A percentile compares a stretch with the other conserved stretches of the same genome.
phyloP scores from a whole-genome alignment of 257 asterid genomes.

The Ilex aquifolium region DNA sequence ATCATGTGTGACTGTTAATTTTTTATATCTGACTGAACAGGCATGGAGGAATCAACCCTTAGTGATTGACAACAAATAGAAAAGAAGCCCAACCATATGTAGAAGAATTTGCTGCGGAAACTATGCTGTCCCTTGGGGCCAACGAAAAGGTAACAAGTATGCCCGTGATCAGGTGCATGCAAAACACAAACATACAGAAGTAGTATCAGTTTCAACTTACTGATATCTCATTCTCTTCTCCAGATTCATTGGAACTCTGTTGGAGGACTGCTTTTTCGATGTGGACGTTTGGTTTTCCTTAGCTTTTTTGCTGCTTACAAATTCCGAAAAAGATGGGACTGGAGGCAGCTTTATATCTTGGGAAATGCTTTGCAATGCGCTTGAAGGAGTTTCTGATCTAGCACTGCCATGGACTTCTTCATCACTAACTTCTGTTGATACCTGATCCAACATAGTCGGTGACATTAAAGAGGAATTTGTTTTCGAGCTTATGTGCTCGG shows the following conservation, averaged over 20 bases:
- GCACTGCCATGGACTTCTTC: constrained; percentile 18
- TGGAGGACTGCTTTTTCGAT: constrained; percentile 38
- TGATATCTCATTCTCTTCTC: constrained; percentile 53
- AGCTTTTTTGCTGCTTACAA: constrained; percentile 49
- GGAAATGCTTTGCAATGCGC: constrained; percentile 13
- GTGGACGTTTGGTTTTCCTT: constrained; percentile 24
- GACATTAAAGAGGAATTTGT: constrained; percentile 28
- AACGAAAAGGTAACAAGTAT: no score
- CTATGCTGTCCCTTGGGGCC: no score
- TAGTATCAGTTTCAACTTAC: neutral
- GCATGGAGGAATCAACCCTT: no score
- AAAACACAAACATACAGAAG: no score
- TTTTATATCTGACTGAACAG: no score
- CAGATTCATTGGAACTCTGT: constrained; percentile 25
- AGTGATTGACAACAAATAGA: no score
- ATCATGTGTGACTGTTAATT: no score
- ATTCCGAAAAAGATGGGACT: constrained; percentile 72
- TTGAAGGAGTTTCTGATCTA: constrained; percentile 17
- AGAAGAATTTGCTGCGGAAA: no score
- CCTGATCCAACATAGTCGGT: constrained; percentile 14
- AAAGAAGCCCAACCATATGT: no score
- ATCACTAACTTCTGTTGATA: constrained; percentile 13
- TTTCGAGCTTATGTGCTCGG: constrained; percentile 22
- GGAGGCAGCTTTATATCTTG: constrained; percentile 40
- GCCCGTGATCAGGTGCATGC: no score